These are phyloP conservation scores for Prorocentrum cordatum DNA, from an alignment of 169 alveolate species.

Conservation along the genomic window DNA sequence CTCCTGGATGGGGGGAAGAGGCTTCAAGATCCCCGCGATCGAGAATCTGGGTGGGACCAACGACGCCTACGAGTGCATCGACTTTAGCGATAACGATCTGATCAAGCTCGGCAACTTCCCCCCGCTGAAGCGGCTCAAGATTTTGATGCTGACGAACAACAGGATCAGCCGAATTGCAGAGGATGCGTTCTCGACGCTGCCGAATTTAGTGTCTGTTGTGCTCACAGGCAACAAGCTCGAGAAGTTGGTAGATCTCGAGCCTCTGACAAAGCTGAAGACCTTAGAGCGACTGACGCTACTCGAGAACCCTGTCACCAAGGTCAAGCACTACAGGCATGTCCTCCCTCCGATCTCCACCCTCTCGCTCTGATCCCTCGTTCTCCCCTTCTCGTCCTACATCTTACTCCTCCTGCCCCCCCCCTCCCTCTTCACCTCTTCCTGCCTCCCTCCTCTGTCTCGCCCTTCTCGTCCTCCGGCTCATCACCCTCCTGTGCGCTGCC, in stretches of 20 bases:
- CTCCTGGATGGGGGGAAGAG: no score
- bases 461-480: no score
- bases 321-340: constrained; percentile 57
- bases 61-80: constrained; percentile 60
- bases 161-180: constrained; percentile 64
- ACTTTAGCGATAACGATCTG: constrained; percentile 38
- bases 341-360: no score
- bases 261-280: constrained; percentile 19
- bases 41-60: constrained; percentile 47
- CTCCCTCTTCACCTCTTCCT: no score
- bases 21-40: constrained; percentile 15
- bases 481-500: no score
- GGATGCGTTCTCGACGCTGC: constrained; percentile 51
- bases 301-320: constrained; percentile 64
- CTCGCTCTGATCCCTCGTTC: no score
- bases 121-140: constrained; percentile 30
- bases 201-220: constrained; percentile 34
- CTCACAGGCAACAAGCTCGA: constrained; percentile 68
- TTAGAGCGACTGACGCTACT: constrained; percentile 45
- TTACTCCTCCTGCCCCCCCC: no score
- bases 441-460: no score
- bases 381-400: no score
- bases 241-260: constrained; percentile 54
- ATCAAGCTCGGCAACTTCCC: constrained; percentile 66
- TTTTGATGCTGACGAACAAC: constrained; percentile 52